These are phyloP conservation scores for Rhodotorula glutinis DNA, from an alignment of 1,284 basidiomycete genomes.

Conservation along the genomic window DNA sequence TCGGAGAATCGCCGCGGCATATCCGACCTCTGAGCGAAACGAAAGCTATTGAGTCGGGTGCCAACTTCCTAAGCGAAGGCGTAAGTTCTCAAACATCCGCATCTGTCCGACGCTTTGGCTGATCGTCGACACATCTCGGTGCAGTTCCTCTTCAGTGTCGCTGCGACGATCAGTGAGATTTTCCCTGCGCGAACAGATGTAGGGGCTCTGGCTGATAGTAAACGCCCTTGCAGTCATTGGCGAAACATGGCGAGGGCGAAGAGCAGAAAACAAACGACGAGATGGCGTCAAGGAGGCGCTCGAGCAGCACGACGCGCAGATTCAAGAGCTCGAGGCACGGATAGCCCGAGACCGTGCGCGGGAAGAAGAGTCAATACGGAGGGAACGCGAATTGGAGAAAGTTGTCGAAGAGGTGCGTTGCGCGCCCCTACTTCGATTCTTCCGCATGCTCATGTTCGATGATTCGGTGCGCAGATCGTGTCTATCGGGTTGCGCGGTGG, in stretches of 20 bases:
- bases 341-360: conserved; percentile 8
- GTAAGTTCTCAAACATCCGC: not conserved
- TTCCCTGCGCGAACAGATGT: no score
- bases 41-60: conserved; percentile 37
- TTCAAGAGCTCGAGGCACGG: conserved; percentile 12
- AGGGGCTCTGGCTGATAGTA: not conserved
- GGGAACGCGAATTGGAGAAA: conserved; percentile 26
- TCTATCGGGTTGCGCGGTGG: conserved; percentile 36
- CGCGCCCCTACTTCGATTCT: not conserved
- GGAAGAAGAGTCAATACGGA: not conserved
- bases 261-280: conserved; percentile 25
- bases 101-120: not conserved
- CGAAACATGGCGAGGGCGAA: conserved; percentile 28
- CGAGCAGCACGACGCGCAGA: conserved; percentile 17
- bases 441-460: not conserved
- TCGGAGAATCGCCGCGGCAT: conserved; percentile 35
- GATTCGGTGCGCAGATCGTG: conserved; percentile 19
- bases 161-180: conserved; percentile 23
- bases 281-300: conserved; percentile 30
- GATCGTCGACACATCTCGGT: no score
- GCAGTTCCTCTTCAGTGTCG: conserved; percentile 27
- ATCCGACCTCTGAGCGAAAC: conserved; percentile 37
- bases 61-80: conserved; percentile 38
- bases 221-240: conserved; percentile 20
- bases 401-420: conserved; percentile 34